A percentile compares a stretch with the other conserved stretches of the same genome.
Evolutionary conservation across 176 grass and related monocot species (phyloP).

Genomic region (Triticum turgidum): DNA sequence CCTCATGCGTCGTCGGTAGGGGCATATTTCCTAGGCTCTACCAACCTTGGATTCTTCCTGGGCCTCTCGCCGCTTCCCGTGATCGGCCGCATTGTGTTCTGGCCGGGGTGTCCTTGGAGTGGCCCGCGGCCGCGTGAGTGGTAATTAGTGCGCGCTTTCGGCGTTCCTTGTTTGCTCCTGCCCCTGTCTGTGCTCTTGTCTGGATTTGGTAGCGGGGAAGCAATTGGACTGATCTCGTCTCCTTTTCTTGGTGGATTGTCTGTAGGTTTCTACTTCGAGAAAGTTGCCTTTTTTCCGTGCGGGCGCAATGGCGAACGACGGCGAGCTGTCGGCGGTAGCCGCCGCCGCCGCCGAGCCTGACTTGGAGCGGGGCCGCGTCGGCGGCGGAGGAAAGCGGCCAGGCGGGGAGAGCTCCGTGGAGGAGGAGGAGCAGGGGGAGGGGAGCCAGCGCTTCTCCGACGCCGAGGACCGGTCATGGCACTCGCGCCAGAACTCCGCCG

Average conservation of each 20-base stretch:
- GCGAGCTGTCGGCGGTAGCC: conserved; percentile 24
- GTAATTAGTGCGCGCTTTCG: conserved; percentile 43
- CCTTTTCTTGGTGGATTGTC: background rate
- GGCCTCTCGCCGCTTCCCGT: conserved; percentile 20
- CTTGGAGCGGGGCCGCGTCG: conserved; percentile 27
- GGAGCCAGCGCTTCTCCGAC: conserved; percentile 73
- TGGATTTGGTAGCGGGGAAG: conserved; percentile 2
- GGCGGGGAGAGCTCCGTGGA: conserved; percentile 18
- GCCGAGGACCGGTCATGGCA: conserved; percentile 69
- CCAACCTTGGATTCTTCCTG: conserved; percentile 11
- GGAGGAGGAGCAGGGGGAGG: conserved; percentile 26
- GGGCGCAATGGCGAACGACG: conserved; percentile 30
- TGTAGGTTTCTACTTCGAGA: conserved; percentile 13
- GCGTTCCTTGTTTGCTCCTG: conserved; percentile 33
- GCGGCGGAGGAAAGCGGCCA: background rate
- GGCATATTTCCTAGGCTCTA: background rate
- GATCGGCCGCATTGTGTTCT: conserved; percentile 42
- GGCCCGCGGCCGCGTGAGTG: background rate
- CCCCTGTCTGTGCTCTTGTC: conserved; percentile 11
- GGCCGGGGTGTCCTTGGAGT: background rate
- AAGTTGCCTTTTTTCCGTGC: background rate
- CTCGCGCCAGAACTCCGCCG: conserved; percentile 50
- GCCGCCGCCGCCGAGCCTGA: background rate
- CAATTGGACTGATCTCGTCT: conserved; percentile 2
- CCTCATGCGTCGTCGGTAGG: conserved; percentile 15